Evolutionary conservation across 352 stramenopile genomes (phyloP).

Genomic region (Phytophthora pistaciae): DNA sequence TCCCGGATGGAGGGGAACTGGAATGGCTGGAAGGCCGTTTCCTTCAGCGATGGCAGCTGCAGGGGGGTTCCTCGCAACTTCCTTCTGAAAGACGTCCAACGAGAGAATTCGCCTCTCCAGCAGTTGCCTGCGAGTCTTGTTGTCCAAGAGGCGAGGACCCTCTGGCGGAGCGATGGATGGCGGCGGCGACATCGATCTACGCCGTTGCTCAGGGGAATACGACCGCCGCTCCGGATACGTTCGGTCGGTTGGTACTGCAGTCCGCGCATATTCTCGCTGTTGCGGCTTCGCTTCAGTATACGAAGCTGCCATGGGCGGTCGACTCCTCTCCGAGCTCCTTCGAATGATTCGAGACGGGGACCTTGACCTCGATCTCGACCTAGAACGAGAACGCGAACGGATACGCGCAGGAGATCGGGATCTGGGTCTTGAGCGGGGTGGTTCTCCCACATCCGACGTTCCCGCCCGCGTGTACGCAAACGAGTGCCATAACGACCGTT

Average conservation of each 20-base stretch:
- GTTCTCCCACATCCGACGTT: conserved; percentile 13
- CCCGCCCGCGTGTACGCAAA: conserved; percentile 36
- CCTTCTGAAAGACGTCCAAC: conserved; percentile 24
- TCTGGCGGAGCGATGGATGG: conserved; percentile 15
- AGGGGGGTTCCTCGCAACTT: conserved; percentile 9
- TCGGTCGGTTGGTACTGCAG: background rate
- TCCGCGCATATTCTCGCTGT: conserved; percentile 3
- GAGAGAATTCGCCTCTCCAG: conserved; percentile 31
- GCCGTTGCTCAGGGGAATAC: conserved; percentile 3
- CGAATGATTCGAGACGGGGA: conserved; percentile 17
- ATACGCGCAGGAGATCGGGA: conserved; percentile 8
- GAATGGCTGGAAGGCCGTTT: conserved; percentile 18
- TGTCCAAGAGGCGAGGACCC: conserved; percentile 6
- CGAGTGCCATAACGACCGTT: conserved; percentile 39
- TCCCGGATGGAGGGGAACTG: conserved; percentile 28
- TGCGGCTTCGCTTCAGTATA: conserved; percentile 8
- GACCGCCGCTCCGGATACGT: conserved; percentile 1
- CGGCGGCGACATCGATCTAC: conserved; percentile 8
- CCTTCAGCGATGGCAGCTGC: background rate
- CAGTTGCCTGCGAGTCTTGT: conserved; percentile 24
- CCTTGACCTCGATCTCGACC: conserved; percentile 9
- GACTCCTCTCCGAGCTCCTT: conserved; percentile 23
- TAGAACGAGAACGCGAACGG: conserved; percentile 13
- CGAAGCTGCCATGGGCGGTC: background rate
- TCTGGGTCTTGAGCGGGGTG: background rate